Evolutionary conservation across 768 basidiomycete species (phyloP).

Genomic region (Tulasnella sp.): DNA sequence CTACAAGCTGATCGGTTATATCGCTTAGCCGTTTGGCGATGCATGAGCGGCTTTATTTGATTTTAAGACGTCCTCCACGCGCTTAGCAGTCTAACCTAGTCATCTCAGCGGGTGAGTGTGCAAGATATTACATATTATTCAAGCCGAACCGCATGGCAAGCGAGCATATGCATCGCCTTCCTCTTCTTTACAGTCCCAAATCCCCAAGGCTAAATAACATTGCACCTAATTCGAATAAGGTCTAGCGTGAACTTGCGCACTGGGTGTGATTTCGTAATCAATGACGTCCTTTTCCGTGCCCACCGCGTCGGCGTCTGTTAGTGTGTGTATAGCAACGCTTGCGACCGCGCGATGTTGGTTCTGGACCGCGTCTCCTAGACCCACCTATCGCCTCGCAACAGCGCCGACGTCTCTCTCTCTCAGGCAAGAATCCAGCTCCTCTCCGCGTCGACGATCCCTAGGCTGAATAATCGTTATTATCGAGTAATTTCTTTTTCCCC

Average conservation of each 20-base stretch:
- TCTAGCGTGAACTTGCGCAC: background rate
- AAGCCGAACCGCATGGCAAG: background rate
- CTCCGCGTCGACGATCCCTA: background rate
- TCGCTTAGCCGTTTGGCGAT: background rate
- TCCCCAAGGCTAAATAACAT: background rate
- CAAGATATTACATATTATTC: background rate
- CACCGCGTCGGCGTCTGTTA: background rate
- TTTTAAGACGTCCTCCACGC: background rate
- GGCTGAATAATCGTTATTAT: background rate
- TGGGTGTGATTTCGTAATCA: background rate
- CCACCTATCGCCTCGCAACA: background rate
- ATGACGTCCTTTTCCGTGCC: background rate
- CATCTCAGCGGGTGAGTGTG: background rate
- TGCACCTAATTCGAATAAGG: background rate
- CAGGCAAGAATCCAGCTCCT: background rate
- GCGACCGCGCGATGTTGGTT: background rate
- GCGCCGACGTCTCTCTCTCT: background rate
- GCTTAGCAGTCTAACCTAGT: conserved; percentile 1
- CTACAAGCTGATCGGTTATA: background rate
- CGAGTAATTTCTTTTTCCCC: background rate
- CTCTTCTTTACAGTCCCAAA: background rate
- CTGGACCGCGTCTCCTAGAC: background rate
- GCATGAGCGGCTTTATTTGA: background rate
- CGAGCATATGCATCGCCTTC: background rate
- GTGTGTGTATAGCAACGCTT: background rate